Conservation (phyloP, 768 basidiomycete species). For the Xanthoconium purpureum region DNA sequence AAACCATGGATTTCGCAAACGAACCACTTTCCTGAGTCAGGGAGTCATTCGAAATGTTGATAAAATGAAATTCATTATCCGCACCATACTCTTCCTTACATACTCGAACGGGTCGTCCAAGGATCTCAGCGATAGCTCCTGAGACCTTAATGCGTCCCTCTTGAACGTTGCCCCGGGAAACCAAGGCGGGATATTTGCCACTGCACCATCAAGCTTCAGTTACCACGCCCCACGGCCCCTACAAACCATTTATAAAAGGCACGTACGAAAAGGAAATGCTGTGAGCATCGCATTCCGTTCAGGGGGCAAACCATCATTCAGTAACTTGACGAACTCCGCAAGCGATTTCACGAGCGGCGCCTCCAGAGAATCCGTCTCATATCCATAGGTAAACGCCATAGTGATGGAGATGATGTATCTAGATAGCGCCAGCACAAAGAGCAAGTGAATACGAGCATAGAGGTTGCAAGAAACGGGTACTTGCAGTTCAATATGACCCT, state of each 20-base stretch:
- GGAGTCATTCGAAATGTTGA: neutral
- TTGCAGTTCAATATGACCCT: constrained; percentile 25
- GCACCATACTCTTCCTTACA: constrained; percentile 24
- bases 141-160: constrained; percentile 26
- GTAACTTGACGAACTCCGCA: constrained; percentile 19
- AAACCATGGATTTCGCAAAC: constrained; percentile 29
- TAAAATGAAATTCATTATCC: neutral
- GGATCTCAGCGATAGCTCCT: constrained; percentile 21
- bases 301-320: constrained; percentile 24
- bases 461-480: neutral
- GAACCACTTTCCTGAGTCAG: constrained; percentile 21
- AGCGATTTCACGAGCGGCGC: constrained; percentile 27
- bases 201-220: constrained; percentile 14
- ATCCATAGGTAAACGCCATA: constrained; percentile 31
- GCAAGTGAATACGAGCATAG: neutral
- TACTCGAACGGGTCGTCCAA: constrained; percentile 31
- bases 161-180: constrained; percentile 32
- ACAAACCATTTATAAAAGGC: neutral
- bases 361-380: constrained; percentile 26
- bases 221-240: neutral
- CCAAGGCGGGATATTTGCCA: constrained; percentile 28
- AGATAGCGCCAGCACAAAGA: neutral
- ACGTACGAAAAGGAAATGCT: constrained; percentile 30
- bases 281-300: constrained; percentile 28
- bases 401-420: constrained; percentile 34